Evolutionary conservation across 2,329 filamentous ascomycete genomes (phyloP), one percentile per base, ranked within the genome.

Genomic region (Aspergillus udagawae): DNA sequence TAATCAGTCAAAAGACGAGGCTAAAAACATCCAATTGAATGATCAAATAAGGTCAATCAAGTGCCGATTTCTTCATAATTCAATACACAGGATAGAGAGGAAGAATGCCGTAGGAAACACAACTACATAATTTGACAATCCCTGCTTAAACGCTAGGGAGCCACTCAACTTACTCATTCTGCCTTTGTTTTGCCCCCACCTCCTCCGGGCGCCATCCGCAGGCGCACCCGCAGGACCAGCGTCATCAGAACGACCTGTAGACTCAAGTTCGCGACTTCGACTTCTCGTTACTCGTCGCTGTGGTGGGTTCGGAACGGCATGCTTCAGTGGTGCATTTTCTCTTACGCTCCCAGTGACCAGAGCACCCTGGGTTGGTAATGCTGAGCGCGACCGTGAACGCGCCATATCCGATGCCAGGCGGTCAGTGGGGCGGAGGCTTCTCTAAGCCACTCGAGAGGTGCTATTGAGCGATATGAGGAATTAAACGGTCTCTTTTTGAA

Each of bases 221-320:
- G 49, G 54, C 5, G 54, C 14, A 48, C 47, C 49, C 29, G 14
- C 45, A 47, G 32, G 27, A 20, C 32, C 32, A 27, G 49, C 59
- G 53, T 55, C 48, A 42, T 49, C 54, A 28, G 47, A 41, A 49
- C 27, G 50, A 3, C 25, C 44, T 49, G 52, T 51, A 7, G 58
- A 51, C 44, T 63, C 70, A 9, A 69, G 57, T 42, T 77, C 72
- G 21, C 69, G 69, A 61, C 75, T 78, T 53, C 67, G 69, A 53
- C 75, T 77, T 53, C 75, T 67, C 6, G 74, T 75, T 23, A 70
- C 61, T 51, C 75, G 65, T 48, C 60, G 58, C 3, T 54, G 55
- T 5, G 55, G 54, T 12, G 48, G 27, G 41, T 38, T 47, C 17
- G 52, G 28, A 17, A 17, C 12, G 1, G 10, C 12, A 2, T 23